Conservation (phyloP, 192 early-diverging fungal species). For the Spizellomyces punctatus region DNA sequence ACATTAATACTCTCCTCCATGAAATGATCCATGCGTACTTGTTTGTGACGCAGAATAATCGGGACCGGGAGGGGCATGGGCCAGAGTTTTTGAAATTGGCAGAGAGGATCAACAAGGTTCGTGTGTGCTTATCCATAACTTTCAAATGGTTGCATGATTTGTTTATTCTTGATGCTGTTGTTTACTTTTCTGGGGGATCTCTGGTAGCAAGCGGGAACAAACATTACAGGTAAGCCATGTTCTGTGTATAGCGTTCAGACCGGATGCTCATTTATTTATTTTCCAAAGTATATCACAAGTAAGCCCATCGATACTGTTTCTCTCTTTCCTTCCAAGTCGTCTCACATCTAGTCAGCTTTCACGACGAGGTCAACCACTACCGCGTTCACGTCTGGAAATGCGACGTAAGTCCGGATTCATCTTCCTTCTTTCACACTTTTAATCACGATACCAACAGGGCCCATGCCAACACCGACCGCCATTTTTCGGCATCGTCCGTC, state of each 20-base stretch:
- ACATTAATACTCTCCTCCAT: slow-evolving; percentile 67
- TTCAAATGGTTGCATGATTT: background rate
- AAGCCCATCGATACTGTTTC: background rate
- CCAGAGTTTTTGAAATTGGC: slow-evolving; percentile 56
- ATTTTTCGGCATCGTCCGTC: slow-evolving; percentile 59
- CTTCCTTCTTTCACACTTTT: background rate
- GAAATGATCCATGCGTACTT: slow-evolving; percentile 75
- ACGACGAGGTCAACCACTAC: slow-evolving; percentile 67
- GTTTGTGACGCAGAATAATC: slow-evolving; percentile 58
- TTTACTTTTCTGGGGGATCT: no score
- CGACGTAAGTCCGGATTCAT: slow-evolving; percentile 14
- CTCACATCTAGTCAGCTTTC: slow-evolving; percentile 40
- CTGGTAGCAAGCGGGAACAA: slow-evolving; percentile 36
- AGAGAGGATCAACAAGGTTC: slow-evolving; percentile 53
- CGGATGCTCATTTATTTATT: no score
- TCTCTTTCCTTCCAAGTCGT: background rate
- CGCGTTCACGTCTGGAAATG: slow-evolving; percentile 72
- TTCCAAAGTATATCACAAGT: slow-evolving; percentile 57
- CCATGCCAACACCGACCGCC: slow-evolving; percentile 57
- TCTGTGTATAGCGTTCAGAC: no score
- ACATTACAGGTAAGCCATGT: slow-evolving; percentile 42
- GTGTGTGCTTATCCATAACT: background rate
- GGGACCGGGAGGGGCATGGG: slow-evolving; percentile 66
- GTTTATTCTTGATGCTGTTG: background rate
- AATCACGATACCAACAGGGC: slow-evolving; percentile 26